Evolutionary conservation across 495 filamentous ascomycete species (phyloP), one percentile per base, ranked within the genome.

Genomic region (Hypomontagnella monticulosa): DNA sequence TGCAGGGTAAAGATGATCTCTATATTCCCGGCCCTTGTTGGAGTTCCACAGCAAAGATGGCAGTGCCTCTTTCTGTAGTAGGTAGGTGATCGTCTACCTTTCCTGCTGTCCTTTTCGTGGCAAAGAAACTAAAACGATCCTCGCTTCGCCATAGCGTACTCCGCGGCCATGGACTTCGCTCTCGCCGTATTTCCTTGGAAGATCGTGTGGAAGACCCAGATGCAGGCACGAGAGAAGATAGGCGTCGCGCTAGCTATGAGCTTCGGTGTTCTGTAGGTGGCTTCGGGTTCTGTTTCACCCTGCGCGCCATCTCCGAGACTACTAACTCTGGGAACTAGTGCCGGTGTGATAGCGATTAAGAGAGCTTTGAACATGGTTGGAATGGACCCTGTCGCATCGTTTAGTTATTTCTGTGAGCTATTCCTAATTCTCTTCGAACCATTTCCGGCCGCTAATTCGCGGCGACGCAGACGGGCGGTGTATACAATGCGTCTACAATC

Each of bases 181-280:
- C 69, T 80, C 3, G 70, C 74, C 1, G 5, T 75, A 16, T 47
- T 79, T 8, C 76, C 76, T 0, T 80, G 78, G 76, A 56, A 42
- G 15, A 64, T 79, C 9, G 61, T 80, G 1, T 75, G 71, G 69
- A 65, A 52, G 5, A 60, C 75, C 20, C 66, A 73, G 40, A 75
- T 80, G 68, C 68, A 64, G 41, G 71, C 37, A 38, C 73, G 73
- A 23, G 77, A 78, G 63, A 76, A 74, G 66, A 52, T 78, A 41
- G 77, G 77, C 4, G 71, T 79, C 11, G 71, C 57, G 10, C 4
- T 78, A 15, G 77, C 73, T 4, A 79, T 79, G 77, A 75, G 73
- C 41, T 74, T 79, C 70, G 77, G 77, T 4, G 55, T 78, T 11
- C 75, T 79, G 77, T 79, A 55, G 48, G 78, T 27, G 23, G 67